Evolutionary conservation across 2,329 filamentous ascomycete species (phyloP), one percentile per base, ranked within the genome.

Genomic region (Nemania sp.): DNA sequence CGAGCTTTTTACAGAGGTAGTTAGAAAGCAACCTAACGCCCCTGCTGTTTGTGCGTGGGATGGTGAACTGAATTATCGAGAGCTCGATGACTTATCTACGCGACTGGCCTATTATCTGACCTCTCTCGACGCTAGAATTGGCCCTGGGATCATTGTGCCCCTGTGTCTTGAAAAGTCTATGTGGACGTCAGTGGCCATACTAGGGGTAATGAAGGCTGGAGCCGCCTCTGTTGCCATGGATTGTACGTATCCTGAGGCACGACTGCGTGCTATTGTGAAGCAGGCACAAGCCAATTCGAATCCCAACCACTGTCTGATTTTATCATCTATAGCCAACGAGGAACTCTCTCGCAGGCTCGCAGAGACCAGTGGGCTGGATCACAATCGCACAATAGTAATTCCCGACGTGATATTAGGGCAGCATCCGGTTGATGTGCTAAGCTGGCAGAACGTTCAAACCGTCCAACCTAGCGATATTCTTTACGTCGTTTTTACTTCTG

Each of bases 1-100:
- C 23, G 30, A 31, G 14, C n/a, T 36, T 15, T 36, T 50, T 19
- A 42, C 33, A 20, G 19, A 40, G 7, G 34, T 11, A 39, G 23
- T 17, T 14, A 14, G 7, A 33, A 30, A 36, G 19, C 39, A 50
- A 19, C 26, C 48, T 6, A 17, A 39, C 24, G 11, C 19, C 15
- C 31, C 23, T 11, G 50, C 50, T 6, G 36, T 54, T 23, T 42
- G 9, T 37, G 51, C 44, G 14, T 43, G 40, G 39, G 51, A 54
- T 20, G 51, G 51, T 2, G 30, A 54, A 6, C 33, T 48, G 14
- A 54, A 19, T n/a, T 54, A 43, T 20, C n/a, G 12, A 15, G 45
- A 49, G 30, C 51, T 54, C 3, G 44, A 39, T n/a, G 44, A 42
- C 8, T 20, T 48, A 20, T 54, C 51, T 11, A 49, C 51, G 14